phyloP scores from a whole-genome alignment of 129 eudicot genomes.

The Artemisia annua region DNA sequence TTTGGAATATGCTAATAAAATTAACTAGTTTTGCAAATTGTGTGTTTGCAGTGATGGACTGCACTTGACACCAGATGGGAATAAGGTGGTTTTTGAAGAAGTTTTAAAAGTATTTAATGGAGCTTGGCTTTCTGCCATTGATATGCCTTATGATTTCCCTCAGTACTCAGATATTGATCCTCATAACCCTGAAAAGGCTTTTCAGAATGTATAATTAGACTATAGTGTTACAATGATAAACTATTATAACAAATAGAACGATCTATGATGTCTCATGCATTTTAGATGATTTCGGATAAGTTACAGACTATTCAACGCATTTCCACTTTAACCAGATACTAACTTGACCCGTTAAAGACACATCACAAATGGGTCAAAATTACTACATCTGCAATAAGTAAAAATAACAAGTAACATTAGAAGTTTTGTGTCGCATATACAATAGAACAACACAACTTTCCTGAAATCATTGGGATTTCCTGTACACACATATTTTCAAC shows the following conservation, averaged over 20 bases:
- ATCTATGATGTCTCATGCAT: too few relatives aligned
- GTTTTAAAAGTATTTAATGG: conserved; percentile 51
- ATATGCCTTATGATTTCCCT: conserved; percentile 84
- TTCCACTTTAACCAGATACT: too few relatives aligned
- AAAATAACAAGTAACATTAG: too few relatives aligned
- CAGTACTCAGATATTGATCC: conserved; percentile 67
- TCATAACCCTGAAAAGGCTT: conserved; percentile 54
- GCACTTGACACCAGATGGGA: conserved; percentile 84
- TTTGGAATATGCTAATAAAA: too few relatives aligned
- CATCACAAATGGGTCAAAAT: too few relatives aligned
- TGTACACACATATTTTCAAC: conserved; percentile 10
- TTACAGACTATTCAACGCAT: too few relatives aligned
- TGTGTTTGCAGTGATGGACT: conserved; percentile 72
- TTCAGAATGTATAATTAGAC: too few relatives aligned
- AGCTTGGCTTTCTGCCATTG: conserved; percentile 51
- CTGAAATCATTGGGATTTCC: background rate
- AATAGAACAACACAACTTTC: background rate
- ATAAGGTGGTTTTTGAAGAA: conserved; percentile 58
- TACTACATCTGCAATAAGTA: too few relatives aligned
- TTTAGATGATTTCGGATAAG: too few relatives aligned
- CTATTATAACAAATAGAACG: too few relatives aligned
- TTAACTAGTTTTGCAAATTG: conserved; percentile 6
- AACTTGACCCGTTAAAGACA: too few relatives aligned
- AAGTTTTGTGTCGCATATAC: background rate
- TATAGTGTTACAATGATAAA: too few relatives aligned